These are phyloP conservation scores for Gnaphalium uliginosum DNA, from an alignment of 129 eudicot species.

Conservation along the genomic window DNA sequence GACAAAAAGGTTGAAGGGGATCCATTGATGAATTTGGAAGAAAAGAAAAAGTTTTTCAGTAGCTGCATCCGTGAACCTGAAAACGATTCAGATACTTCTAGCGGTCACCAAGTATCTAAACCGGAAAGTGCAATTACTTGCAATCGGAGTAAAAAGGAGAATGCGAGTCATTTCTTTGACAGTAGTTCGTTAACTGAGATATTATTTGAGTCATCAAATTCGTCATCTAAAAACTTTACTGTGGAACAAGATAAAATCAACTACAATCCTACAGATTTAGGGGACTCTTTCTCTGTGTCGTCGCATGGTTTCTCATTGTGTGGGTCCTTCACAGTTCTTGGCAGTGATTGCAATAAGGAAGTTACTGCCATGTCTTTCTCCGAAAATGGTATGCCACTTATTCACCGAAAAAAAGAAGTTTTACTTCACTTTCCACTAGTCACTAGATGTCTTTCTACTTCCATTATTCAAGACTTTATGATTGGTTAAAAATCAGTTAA, in stretches of 20 bases:
- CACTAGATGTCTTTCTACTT: neutral
- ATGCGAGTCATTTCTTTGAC: constrained; percentile 13
- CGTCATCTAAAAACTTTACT: neutral
- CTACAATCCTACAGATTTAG: constrained; percentile 17
- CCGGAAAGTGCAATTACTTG: constrained; percentile 22
- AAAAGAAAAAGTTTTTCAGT: constrained; percentile 28
- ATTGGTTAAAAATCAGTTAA: neutral
- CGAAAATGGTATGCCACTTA: constrained; percentile 41
- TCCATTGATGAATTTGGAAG: neutral
- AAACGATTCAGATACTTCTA: constrained; percentile 15
- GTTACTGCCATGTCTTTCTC: constrained; percentile 9
- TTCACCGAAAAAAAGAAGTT: neutral
- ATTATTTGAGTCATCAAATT: constrained; percentile 20
- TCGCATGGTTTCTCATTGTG: constrained; percentile 15
- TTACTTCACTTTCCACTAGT: neutral
- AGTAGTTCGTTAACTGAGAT: constrained; percentile 24
- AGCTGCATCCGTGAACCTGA: neutral
- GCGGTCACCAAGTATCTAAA: constrained; percentile 28
- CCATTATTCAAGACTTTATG: neutral
- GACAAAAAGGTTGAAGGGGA: constrained; percentile 31
- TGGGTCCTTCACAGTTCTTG: constrained; percentile 19
- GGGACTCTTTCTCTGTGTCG: constrained; percentile 15
- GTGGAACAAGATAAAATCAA: constrained; percentile 25
- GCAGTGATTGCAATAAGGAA: constrained; percentile 25
- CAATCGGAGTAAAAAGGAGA: constrained; percentile 30